Conservation (phyloP, 1,139 yeast species). For the Spathaspora sp. region DNA sequence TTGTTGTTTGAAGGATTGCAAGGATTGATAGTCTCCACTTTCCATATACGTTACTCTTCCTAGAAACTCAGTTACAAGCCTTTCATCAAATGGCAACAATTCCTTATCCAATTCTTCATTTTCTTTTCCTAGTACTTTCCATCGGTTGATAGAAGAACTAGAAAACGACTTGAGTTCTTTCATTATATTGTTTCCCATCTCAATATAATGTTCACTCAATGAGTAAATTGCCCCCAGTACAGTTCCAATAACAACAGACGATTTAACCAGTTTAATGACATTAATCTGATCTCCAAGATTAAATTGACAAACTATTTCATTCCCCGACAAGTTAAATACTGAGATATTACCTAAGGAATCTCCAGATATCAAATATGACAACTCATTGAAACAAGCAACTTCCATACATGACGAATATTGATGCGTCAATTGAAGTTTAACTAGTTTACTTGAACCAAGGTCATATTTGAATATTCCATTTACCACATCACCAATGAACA, state of each 20-base stretch:
- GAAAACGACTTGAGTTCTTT: background rate
- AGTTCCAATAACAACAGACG: conserved; percentile 32
- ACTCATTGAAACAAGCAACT: background rate
- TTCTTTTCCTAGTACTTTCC: background rate
- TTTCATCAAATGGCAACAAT: background rate
- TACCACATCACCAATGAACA: conserved; percentile 2
- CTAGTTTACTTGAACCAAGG: background rate
- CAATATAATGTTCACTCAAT: conserved; percentile 4
- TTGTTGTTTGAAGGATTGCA: background rate
- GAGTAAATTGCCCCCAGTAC: conserved; percentile 34
- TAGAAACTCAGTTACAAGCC: background rate
- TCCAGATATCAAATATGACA: conserved; percentile 18
- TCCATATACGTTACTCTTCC: background rate
- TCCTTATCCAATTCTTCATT: background rate
- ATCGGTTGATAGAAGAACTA: background rate
- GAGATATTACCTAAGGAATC: conserved; percentile 36
- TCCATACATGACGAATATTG: conserved; percentile 5
- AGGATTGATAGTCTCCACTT: background rate
- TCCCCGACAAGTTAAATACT: conserved; percentile 5
- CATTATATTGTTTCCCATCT: background rate
- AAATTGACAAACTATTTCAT: conserved; percentile 12
- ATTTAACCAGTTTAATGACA: conserved; percentile 13
- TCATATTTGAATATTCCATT: background rate
- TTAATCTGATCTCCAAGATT: conserved; percentile 38
- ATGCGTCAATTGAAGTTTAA: background rate